Base-by-base conservation (phyloP, 2,329 filamentous ascomycete genomes). In the Fusarium sp. region DNA sequence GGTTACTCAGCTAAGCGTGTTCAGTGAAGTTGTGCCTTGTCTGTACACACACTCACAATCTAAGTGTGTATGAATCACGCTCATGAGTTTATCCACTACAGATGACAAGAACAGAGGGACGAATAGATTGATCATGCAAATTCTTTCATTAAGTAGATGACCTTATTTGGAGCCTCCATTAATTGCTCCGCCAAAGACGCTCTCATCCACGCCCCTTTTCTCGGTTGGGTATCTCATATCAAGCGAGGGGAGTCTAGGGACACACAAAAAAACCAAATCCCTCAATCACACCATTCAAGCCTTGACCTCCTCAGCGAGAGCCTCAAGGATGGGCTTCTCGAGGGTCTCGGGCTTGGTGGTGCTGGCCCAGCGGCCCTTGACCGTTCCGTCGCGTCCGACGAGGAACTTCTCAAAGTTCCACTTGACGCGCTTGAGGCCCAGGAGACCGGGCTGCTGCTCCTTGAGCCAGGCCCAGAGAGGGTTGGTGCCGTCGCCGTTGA, bases 321-420 rank as follows among this genome's bases (percentile, higher is more conserved):
- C 94, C 77, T 93, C 91, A 79, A 95, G 82, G 77, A 98, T 95
- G 5, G 88, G 85, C 73, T 88, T 87, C 90, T 96, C 93, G 78
- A 99, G 85, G 42, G 85, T 84, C 86, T 96, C 94, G 1, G 97
- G 97, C 88, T 95, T 97, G 69, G 93, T 95, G 20, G 91, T 93
- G 83, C 94, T 96, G 36, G 94, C 94, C 95, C 95, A 99, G 75
- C 97, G 88, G 31, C 89, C 89, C 85, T 94, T 93, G 77, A 98
- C 95, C 85, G 93, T 89, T 29, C 97, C 97, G 83, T 98, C 95
- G 71, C 91, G 90, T 70, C 92, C 93, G 75, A 99, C 87, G 74
- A 99, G 86, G 86, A 98, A 99, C 90, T 99, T 99, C 85, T 99
- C 97, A 87, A 98, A 99, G 86, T 99, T 99, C 97, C 97, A 99